phyloP scores from a whole-genome alignment of 2,329 filamentous ascomycete species.

The Salinomyces thailandicus region DNA sequence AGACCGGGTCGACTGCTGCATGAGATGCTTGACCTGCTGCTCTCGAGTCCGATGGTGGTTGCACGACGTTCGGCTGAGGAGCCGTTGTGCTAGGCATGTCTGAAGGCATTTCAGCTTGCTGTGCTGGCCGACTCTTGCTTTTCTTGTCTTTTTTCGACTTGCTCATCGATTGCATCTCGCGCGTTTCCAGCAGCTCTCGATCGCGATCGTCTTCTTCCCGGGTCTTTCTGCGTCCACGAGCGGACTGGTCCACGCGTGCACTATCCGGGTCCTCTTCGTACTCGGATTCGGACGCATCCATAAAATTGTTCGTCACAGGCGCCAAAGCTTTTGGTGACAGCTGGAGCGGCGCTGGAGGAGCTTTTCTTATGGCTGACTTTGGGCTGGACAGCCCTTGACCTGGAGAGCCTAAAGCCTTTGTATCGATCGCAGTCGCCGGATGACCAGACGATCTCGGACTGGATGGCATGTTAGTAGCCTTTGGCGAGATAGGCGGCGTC shows the following conservation, averaged over 20 bases:
- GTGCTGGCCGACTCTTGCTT: constrained; percentile 37
- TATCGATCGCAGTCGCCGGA: not conserved
- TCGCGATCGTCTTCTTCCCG: constrained; percentile 78
- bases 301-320: constrained; percentile 24
- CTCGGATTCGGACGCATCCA: constrained; percentile 66
- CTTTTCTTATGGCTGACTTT: constrained; percentile 40
- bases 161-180: constrained; percentile 56
- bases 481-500: constrained; percentile 17
- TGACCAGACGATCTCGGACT: constrained; percentile 7
- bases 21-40: constrained; percentile 1
- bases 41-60: constrained; percentile 1
- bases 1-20: constrained; percentile 15
- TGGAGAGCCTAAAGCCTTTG: not conserved
- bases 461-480: constrained; percentile 2
- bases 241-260: constrained; percentile 21
- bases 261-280: constrained; percentile 62
- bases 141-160: constrained; percentile 62
- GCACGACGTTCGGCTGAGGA: constrained; percentile 8
- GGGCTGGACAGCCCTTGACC: constrained; percentile 9
- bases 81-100: constrained; percentile 1
- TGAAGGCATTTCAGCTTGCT: constrained; percentile 6
- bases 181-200: constrained; percentile 56
- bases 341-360: constrained; percentile 74
- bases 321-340: constrained; percentile 36
- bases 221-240: constrained; percentile 67